Conservation (phyloP, 1,284 basidiomycete species). For the Naganishia albida region DNA sequence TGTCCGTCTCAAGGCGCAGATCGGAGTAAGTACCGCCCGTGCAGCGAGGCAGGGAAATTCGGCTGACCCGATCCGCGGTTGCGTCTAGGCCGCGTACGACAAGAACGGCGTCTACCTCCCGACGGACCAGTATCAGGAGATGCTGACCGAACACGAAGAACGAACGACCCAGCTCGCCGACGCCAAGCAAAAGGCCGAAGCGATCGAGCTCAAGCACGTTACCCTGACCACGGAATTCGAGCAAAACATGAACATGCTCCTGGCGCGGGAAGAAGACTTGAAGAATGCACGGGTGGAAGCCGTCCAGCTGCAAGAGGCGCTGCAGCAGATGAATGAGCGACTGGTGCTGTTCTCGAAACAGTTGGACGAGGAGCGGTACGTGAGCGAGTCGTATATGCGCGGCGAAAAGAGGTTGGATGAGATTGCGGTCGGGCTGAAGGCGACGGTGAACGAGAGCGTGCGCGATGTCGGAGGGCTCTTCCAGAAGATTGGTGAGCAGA, state of each 20-base stretch:
- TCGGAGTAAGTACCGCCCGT: slow-evolving; percentile 50
- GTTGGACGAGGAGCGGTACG: slow-evolving; percentile 68
- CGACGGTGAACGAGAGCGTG: slow-evolving; percentile 67
- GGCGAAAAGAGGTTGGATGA: slow-evolving; percentile 71
- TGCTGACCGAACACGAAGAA: slow-evolving; percentile 73
- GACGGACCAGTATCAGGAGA: slow-evolving; percentile 81
- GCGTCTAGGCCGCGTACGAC: slow-evolving; percentile 76
- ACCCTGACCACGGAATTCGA: slow-evolving; percentile 86
- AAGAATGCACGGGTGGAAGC: slow-evolving; percentile 54
- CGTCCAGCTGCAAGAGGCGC: slow-evolving; percentile 62
- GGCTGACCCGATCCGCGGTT: background rate
- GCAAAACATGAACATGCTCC: slow-evolving; percentile 74
- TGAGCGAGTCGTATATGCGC: slow-evolving; percentile 72
- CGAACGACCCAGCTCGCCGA: slow-evolving; percentile 75
- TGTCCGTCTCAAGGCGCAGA: slow-evolving; percentile 85
- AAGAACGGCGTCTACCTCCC: slow-evolving; percentile 94
- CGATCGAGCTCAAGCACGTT: slow-evolving; percentile 77
- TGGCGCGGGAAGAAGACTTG: slow-evolving; percentile 72
- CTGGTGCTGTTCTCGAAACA: slow-evolving; percentile 63
- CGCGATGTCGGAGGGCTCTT: slow-evolving; percentile 73
- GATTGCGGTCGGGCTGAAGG: slow-evolving; percentile 70
- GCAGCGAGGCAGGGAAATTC: background rate
- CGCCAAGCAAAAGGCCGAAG: slow-evolving; percentile 74
- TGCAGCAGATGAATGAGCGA: slow-evolving; percentile 60
- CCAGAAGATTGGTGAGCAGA: slow-evolving; percentile 72